Conservation (phyloP, 768 basidiomycete species). For the Tremella fuciformis region DNA sequence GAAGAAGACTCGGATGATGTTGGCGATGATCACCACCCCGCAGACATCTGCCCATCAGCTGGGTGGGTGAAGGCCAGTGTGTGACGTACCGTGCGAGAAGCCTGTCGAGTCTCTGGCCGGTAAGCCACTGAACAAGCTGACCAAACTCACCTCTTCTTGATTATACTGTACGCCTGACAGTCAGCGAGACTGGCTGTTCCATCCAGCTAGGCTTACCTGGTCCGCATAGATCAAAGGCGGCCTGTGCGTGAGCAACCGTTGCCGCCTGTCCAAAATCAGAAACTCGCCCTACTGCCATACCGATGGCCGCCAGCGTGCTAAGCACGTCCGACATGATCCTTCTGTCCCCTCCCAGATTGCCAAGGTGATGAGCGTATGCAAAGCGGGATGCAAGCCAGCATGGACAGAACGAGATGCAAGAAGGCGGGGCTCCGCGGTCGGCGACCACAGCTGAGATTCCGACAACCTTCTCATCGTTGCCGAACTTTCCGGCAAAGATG, state of each 20-base stretch:
- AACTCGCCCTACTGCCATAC: conserved; percentile 41
- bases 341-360: not conserved
- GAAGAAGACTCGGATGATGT: conserved; percentile 52
- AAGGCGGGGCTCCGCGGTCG: conserved; percentile 11
- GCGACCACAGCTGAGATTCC: not conserved
- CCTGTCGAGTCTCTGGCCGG: conserved; percentile 48
- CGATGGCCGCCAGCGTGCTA: conserved; percentile 25
- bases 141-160: conserved; percentile 44
- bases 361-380: not conserved
- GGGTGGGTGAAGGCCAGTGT: not conserved
- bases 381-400: not conserved
- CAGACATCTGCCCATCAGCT: conserved; percentile 42
- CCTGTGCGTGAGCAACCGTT: conserved; percentile 16
- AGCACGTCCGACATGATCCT: conserved; percentile 20
- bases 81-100: conserved; percentile 46
- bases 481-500: conserved; percentile 18
- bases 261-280: not conserved
- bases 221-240: conserved; percentile 50
- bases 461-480: not conserved
- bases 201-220: conserved; percentile 31
- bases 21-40: conserved; percentile 48
- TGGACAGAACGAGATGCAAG: not conserved
- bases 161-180: conserved; percentile 42
- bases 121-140: not conserved
- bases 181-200: conserved; percentile 4